Conservation (phyloP, 2,329 filamentous ascomycete genomes). For the Corinectria fuckeliana region DNA sequence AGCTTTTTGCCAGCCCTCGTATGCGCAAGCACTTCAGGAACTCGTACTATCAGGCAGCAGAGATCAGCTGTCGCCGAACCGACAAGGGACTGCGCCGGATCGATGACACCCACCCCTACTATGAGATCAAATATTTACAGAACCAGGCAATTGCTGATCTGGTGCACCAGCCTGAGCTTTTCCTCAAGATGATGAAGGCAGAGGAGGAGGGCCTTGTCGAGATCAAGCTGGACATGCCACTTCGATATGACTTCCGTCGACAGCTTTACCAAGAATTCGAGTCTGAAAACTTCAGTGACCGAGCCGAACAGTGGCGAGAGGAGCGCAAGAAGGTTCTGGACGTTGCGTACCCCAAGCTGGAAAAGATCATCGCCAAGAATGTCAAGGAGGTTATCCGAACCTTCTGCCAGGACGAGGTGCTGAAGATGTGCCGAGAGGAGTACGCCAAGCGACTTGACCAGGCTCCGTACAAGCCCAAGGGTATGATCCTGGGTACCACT, state of each 20-base stretch:
- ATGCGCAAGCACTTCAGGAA: slow-evolving; percentile 87
- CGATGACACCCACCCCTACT: slow-evolving; percentile 93
- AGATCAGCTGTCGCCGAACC: slow-evolving; percentile 87
- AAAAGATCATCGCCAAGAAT: slow-evolving; percentile 84
- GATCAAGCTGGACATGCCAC: slow-evolving; percentile 79
- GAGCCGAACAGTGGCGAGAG: slow-evolving; percentile 93
- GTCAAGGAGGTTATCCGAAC: slow-evolving; percentile 95
- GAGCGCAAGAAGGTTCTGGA: slow-evolving; percentile 87
- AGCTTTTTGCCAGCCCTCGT: slow-evolving; percentile 84
- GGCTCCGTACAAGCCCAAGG: slow-evolving; percentile 93
- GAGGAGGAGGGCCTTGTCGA: slow-evolving; percentile 93
- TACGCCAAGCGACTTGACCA: slow-evolving; percentile 92
- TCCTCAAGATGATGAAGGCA: slow-evolving; percentile 95
- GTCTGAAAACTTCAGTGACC: slow-evolving; percentile 93
- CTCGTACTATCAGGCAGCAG: slow-evolving; percentile 82
- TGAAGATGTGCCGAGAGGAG: slow-evolving; percentile 86
- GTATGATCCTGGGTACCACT: slow-evolving; percentile 85
- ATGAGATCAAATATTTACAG: slow-evolving; percentile 95
- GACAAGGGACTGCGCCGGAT: slow-evolving; percentile 94
- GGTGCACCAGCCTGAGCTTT: slow-evolving; percentile 84
- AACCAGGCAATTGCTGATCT: slow-evolving; percentile 86
- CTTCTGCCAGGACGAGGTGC: slow-evolving; percentile 90
- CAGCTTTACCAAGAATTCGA: slow-evolving; percentile 84
- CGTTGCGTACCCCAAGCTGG: slow-evolving; percentile 79
- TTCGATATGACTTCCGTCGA: slow-evolving; percentile 76